Percentiles rank a stretch among this genome's conserved stretches.
These are phyloP conservation scores for Exsudoporus floridanus DNA, from an alignment of 1,284 basidiomycete genomes.

Conservation along the genomic window DNA sequence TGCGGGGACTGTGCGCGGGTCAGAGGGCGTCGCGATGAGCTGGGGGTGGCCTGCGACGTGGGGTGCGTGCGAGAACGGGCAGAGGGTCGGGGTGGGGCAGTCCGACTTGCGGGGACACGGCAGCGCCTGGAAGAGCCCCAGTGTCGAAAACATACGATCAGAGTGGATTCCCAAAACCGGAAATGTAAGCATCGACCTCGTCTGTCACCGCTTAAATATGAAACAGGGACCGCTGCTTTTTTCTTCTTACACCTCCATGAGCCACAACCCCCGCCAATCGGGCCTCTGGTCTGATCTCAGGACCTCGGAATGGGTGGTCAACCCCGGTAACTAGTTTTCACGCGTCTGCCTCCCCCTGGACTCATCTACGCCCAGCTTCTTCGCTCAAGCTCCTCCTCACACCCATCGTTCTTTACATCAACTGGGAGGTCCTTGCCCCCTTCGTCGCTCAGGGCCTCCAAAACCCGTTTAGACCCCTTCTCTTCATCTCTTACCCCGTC, in stretches of 20 bases:
- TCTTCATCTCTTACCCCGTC: slow-evolving; percentile 75
- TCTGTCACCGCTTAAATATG: not conserved
- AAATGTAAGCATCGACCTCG: not conserved
- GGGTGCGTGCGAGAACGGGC: slow-evolving; percentile 62
- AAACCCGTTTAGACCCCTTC: slow-evolving; percentile 78
- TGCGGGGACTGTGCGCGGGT: slow-evolving; percentile 26
- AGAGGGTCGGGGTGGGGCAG: slow-evolving; percentile 50
- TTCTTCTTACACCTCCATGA: not conserved
- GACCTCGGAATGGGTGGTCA: slow-evolving; percentile 69
- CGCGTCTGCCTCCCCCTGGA: not conserved
- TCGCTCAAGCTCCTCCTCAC: slow-evolving; percentile 73
- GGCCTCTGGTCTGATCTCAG: slow-evolving; percentile 39
- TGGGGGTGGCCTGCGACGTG: slow-evolving; percentile 40
- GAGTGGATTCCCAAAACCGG: not conserved
- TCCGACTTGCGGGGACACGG: slow-evolving; percentile 56
- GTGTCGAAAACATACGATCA: slow-evolving; percentile 47
- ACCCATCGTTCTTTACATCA: slow-evolving; percentile 70
- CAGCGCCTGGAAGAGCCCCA: slow-evolving; percentile 57
- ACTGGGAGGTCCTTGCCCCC: slow-evolving; percentile 64
- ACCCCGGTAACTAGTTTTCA: slow-evolving; percentile 52
- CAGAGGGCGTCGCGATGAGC: slow-evolving; percentile 39
- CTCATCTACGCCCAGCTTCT: slow-evolving; percentile 44
- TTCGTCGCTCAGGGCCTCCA: slow-evolving; percentile 47
- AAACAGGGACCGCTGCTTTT: not conserved
- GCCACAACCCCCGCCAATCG: not conserved